Base-by-base conservation (phyloP, 2,329 filamentous ascomycete genomes). In the Pseudogymnoascus sp. region DNA sequence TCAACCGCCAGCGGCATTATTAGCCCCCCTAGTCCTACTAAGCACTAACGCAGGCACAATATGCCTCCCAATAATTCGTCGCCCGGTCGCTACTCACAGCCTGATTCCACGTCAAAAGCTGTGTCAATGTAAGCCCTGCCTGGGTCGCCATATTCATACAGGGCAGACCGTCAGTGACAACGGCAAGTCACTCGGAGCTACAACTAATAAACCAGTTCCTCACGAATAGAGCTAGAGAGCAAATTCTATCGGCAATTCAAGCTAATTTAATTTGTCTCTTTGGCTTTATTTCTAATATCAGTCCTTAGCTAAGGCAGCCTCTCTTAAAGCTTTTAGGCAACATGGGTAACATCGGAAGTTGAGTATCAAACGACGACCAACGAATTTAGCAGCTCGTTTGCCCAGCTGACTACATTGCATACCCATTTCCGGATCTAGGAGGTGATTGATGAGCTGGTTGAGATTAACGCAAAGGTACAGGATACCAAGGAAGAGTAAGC, bases 31-130 rank as follows among this genome's bases (percentile, higher is more conserved):
- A 58, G 21, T 21, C 21, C 48, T 58, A 58, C 31, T 58, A 15
- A 39, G 35, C 58, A 42, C 33, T 41, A 61, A 61, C 41, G 13
- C 38, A 39, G 38, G 55, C 60, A 55, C 60, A 60, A 60, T 60
- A 60, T 17, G 58, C 58, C 58, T 60, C 58, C 17, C 41, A 61
- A 51, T 39, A 55, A 51, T 51, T 51, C 31, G 33, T 42, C 17
- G 51, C 12, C 21, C 51, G 29, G 29, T 58, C 48, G 48, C 25
- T 60, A 5, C 66, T 64, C 15, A 71, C 65, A 13, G 65, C 65
- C 13, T 72, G 70, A 65, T 75, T 72, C 71, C 72, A 72, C 59
- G 62, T 41, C 25, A 67, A 51, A 8, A 64, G 64, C 9, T 71
- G 61, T 10, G 59, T 61, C 12, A 69, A 15, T 31, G 48, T 31